Percentiles rank a stretch among this genome's conserved stretches.
Conservation (phyloP, 202 grass and related monocot genomes). For the Saccharum hybrid region DNA sequence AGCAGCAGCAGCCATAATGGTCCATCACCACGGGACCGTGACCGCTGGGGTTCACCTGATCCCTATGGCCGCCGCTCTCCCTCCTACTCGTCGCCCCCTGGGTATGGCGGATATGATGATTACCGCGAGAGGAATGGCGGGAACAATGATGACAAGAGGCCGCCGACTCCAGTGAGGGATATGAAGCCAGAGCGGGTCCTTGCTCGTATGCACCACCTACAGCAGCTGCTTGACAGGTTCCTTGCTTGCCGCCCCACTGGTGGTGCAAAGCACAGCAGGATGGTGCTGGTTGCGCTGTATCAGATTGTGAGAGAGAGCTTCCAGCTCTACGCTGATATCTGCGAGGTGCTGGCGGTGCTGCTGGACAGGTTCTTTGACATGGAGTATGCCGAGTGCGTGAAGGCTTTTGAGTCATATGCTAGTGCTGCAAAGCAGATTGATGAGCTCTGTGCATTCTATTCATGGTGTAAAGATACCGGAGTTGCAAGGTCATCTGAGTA, state of each 20-base stretch:
- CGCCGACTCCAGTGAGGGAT: slow-evolving; percentile 67
- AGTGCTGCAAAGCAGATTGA: slow-evolving; percentile 98
- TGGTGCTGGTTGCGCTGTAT: slow-evolving; percentile 91
- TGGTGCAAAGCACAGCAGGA: slow-evolving; percentile 73
- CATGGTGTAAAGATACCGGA: slow-evolving; percentile 92
- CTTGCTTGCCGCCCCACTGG: slow-evolving; percentile 95
- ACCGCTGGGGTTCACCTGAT: slow-evolving; percentile 55
- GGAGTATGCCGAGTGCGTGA: slow-evolving; percentile 87
- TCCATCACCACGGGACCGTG: slow-evolving; percentile 54
- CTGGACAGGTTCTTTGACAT: slow-evolving; percentile 97
- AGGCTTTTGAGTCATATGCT: slow-evolving; percentile 92
- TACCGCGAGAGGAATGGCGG: slow-evolving; percentile 52
- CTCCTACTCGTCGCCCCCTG: slow-evolving; percentile 57
- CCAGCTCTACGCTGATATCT: slow-evolving; percentile 88
- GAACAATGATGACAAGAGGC: slow-evolving; percentile 64
- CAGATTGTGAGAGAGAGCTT: slow-evolving; percentile 91
- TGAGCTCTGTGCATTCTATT: slow-evolving; percentile 83
- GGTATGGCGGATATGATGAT: slow-evolving; percentile 54
- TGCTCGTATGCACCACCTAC: slow-evolving; percentile 89
- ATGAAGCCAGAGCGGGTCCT: slow-evolving; percentile 87
- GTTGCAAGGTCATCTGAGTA: slow-evolving; percentile 93
- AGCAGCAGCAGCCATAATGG: slow-evolving; percentile 55
- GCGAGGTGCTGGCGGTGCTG: slow-evolving; percentile 79
- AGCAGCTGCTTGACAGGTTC: slow-evolving; percentile 92
- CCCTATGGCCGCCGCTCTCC: slow-evolving; percentile 66